Evolutionary conservation across 768 basidiomycete species (phyloP).

Genomic region (Sutorius australiensis): DNA sequence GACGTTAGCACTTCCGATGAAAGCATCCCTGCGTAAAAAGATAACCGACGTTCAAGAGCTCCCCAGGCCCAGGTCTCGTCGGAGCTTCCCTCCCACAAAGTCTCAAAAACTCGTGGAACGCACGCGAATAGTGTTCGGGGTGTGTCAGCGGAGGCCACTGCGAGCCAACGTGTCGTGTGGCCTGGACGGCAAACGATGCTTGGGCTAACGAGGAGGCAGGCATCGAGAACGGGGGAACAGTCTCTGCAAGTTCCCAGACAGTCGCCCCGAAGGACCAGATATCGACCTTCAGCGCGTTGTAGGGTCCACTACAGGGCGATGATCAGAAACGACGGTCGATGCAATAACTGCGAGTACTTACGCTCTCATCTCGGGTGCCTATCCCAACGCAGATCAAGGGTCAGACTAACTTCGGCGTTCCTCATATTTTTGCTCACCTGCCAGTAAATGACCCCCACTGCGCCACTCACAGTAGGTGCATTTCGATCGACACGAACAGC

Average conservation of each 20-base stretch:
- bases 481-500: constrained; percentile 59
- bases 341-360: constrained; percentile 33
- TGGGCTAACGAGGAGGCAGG: constrained; percentile 20
- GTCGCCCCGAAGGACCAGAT: constrained; percentile 83
- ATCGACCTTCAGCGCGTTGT: constrained; percentile 72
- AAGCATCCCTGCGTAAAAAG: not conserved
- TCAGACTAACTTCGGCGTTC: not conserved
- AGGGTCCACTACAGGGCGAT: constrained; percentile 47
- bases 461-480: constrained; percentile 49
- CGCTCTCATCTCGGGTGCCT: constrained; percentile 75
- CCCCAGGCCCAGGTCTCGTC: constrained; percentile 52
- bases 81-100: constrained; percentile 60
- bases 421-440: constrained; percentile 44
- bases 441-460: constrained; percentile 76
- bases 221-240: constrained; percentile 67
- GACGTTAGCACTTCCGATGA: constrained; percentile 1
- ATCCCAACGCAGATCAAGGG: not conserved
- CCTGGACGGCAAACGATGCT: constrained; percentile 35
- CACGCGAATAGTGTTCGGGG: constrained; percentile 58
- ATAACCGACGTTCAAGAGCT: constrained; percentile 53
- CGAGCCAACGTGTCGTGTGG: constrained; percentile 42
- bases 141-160: constrained; percentile 63
- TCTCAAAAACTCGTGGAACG: constrained; percentile 70
- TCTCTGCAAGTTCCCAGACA: constrained; percentile 77
- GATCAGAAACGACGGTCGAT: constrained; percentile 3